A percentile compares a stretch with the other conserved stretches of the same genome.
These are phyloP conservation scores for Kentomonas sorsogonicus DNA, from an alignment of 208 protist genomes.

Conservation along the genomic window DNA sequence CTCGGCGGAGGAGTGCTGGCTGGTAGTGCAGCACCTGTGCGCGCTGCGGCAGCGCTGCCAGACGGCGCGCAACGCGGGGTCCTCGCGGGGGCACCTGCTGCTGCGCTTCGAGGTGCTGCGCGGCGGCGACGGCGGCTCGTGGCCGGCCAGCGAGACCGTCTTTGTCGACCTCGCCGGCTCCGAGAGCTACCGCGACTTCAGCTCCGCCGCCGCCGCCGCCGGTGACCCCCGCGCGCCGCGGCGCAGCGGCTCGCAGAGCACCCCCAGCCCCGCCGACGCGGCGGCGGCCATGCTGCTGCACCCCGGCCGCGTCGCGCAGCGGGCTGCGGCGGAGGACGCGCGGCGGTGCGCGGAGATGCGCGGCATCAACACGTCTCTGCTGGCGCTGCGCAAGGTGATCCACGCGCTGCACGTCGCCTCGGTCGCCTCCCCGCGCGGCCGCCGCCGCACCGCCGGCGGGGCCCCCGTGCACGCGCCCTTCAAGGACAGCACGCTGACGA, in stretches of 20 bases:
- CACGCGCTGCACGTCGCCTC: conserved; percentile 32
- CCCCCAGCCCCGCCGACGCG: conserved; percentile 1
- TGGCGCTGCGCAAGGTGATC: conserved; percentile 75
- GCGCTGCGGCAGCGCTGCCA: conserved; percentile 30
- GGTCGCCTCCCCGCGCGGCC: background rate
- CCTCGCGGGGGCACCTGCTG: conserved; percentile 43
- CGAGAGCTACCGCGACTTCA: conserved; percentile 22
- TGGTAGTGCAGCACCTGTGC: conserved; percentile 28
- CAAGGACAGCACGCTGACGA: conserved; percentile 61
- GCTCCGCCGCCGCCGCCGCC: background rate
- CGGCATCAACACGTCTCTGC: conserved; percentile 78
- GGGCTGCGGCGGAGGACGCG: conserved; percentile 13
- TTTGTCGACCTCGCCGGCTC: conserved; percentile 71
- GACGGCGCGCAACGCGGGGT: conserved; percentile 44
- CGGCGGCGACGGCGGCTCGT: background rate
- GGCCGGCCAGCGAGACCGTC: conserved; percentile 27
- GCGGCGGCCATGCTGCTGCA: conserved; percentile 16
- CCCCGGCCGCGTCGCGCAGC: conserved; percentile 12
- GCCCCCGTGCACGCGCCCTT: conserved; percentile 39
- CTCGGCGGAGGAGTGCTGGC: conserved; percentile 21
- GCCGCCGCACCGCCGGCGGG: background rate
- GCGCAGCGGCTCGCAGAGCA: conserved; percentile 5
- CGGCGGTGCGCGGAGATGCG: conserved; percentile 42
- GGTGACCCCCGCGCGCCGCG: background rate
- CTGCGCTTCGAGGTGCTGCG: conserved; percentile 23